Conservation (phyloP, 2,329 filamentous ascomycete genomes). For the Colletotrichum lentis region DNA sequence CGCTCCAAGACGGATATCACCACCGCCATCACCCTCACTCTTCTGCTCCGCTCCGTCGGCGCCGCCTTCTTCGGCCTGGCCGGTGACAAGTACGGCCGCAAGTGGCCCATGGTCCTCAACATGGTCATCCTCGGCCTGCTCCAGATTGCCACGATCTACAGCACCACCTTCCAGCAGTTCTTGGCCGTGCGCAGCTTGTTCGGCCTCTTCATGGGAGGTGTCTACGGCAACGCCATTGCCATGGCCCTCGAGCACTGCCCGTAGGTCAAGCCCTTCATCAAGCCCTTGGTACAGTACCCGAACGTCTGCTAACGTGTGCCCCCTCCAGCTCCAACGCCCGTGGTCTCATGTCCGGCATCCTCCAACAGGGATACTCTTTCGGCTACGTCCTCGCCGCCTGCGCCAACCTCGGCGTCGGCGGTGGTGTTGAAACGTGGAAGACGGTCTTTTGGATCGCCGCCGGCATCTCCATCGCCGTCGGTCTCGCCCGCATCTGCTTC, state of each 20-base stretch:
- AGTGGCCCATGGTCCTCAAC: conserved; percentile 85
- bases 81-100: conserved; percentile 81
- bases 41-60: conserved; percentile 78
- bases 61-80: conserved; percentile 79
- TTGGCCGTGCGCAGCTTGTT: conserved; percentile 77
- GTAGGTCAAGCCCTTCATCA: conserved; percentile 53
- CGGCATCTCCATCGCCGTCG: conserved; percentile 73
- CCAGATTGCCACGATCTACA: conserved; percentile 81
- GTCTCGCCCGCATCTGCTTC: conserved; percentile 71
- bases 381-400: conserved; percentile 82
- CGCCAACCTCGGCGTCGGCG: conserved; percentile 77
- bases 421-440: conserved; percentile 72
- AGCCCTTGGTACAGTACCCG: neutral
- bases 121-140: conserved; percentile 74
- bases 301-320: conserved; percentile 20
- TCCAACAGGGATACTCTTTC: conserved; percentile 83
- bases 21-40: conserved; percentile 77
- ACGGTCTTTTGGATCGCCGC: conserved; percentile 76
- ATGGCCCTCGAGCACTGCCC: conserved; percentile 80
- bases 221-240: conserved; percentile 80
- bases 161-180: conserved; percentile 74
- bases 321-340: conserved; percentile 65
- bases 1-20: conserved; percentile 71
- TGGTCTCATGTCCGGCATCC: conserved; percentile 81
- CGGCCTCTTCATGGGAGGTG: conserved; percentile 82